Conservation (phyloP, 768 basidiomycete genomes). For the Collybia nuda region DNA sequence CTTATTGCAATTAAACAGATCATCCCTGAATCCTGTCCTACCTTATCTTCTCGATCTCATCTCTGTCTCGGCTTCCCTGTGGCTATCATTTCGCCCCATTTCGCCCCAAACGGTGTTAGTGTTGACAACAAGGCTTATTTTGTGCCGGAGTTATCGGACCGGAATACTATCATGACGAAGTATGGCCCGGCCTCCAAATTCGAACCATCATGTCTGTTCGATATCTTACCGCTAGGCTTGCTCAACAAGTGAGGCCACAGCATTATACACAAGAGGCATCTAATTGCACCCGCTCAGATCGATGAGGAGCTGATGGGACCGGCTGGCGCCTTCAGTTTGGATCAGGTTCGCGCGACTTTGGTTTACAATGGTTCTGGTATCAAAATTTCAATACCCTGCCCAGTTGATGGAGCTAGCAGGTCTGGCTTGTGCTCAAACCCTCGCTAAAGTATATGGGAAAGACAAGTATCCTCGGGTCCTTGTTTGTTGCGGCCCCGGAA, state of each 20-base stretch:
- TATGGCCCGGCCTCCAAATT: too few species aligned
- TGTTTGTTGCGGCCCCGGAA: constrained; percentile 97
- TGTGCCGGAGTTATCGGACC: too few species aligned
- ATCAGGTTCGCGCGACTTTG: constrained; percentile 57
- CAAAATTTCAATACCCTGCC: not conserved
- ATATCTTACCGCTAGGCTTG: constrained; percentile 69
- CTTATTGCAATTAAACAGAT: too few species aligned
- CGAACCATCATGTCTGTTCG: constrained; percentile 48
- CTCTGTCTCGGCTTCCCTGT: too few species aligned
- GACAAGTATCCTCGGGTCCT: constrained; percentile 74
- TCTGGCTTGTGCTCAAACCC: constrained; percentile 86
- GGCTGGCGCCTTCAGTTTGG: constrained; percentile 90
- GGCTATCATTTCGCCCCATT: too few species aligned
- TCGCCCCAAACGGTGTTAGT: too few species aligned
- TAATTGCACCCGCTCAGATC: constrained; percentile 49
- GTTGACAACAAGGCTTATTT: too few species aligned
- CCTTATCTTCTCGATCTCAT: too few species aligned
- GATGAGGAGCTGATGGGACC: constrained; percentile 92
- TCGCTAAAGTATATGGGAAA: constrained; percentile 74
- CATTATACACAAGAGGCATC: too few species aligned
- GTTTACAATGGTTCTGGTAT: not conserved
- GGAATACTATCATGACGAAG: too few species aligned
- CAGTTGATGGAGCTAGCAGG: constrained; percentile 98
- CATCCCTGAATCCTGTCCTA: too few species aligned
- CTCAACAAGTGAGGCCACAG: constrained; percentile 61